Base-by-base conservation (phyloP, 2,329 filamentous ascomycete genomes). In the Penicillium sp. region DNA sequence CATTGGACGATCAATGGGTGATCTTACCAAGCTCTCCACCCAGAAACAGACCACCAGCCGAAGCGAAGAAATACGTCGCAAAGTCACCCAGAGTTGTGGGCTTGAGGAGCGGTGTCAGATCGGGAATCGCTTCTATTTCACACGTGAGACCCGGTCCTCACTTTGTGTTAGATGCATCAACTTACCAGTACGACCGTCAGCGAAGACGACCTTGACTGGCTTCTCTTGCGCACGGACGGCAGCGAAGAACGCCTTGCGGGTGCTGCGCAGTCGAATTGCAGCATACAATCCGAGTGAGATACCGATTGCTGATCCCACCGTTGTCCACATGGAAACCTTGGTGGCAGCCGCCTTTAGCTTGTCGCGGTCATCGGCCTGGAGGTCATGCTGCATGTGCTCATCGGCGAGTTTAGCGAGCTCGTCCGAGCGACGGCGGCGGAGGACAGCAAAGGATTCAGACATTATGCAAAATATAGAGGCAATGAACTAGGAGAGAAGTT, bases 11-110 rank as follows among this genome's bases (percentile, higher is more conserved):
- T 6, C 7, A 10, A 44, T 22, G 3, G n/a, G 1, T 3, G 43
- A 30, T 30, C 58, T 36, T 62, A 65, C 66, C 68, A 11, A 78
- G 69, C 70, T 88, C 85, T 7, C 85, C 85, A 7, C 84, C 84
- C 5, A 88, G 56, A 54, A 88, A 83, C 5, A 87, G 64, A 0
- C 85, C 84, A 13, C 83, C 84, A 0, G 80, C 63, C 0, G 79
- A 79, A 42, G 87, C 84, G 63, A 88, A 80, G 54, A 81, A 79
- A 62, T 85, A 87, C 0, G 85, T 82, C 3, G 82, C 80, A 25
- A 83, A 64, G 56, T 88, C 85, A 13, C 84, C 84, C 44, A 81
- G 63, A 0, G 74, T 74, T 2, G 80, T 81, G 0, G 85, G 85
- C 40, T 79, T 76, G 36, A 88, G 58, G 33, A 82, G 62, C 0